Conservation (phyloP, 306 rosid species). For the Casuarina equisetifolia region DNA sequence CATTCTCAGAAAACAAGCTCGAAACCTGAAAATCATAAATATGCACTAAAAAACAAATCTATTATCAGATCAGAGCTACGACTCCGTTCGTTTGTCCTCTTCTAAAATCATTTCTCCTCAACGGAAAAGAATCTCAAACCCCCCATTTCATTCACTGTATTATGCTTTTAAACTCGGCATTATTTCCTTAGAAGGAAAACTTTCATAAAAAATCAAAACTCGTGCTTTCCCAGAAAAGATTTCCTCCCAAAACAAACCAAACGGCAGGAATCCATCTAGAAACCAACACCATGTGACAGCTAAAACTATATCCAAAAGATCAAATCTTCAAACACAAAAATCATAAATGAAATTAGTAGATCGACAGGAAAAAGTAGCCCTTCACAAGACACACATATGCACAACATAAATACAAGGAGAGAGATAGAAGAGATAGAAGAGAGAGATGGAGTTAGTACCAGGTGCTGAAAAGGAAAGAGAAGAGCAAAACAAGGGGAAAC, state of each 20-base stretch:
- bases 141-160: not conserved
- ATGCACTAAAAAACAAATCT: not conserved
- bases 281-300: not conserved
- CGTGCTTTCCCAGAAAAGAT: not conserved
- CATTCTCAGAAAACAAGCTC: not conserved
- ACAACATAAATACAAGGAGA: not conserved
- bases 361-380: constrained; percentile 4
- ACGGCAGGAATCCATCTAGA: constrained; percentile 3
- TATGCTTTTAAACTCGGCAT: not conserved
- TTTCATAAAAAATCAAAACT: constrained; percentile 1
- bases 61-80: constrained; percentile 1
- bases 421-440: not conserved
- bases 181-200: not conserved
- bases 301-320: constrained; percentile 6
- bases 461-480: constrained; percentile 2
- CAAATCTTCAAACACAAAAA: constrained; percentile 13
- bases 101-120: not conserved
- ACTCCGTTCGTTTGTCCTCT: not conserved
- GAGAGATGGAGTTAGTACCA: constrained; percentile 27
- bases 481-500: not conserved
- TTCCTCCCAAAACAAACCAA: constrained; percentile 18
- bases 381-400: not conserved
- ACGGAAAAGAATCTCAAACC: not conserved
- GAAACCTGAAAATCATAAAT: not conserved
- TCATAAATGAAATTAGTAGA: not conserved